Evolutionary conservation across 140 eudicot genomes (phyloP).

Genomic region (Bidens hawaiensis): DNA sequence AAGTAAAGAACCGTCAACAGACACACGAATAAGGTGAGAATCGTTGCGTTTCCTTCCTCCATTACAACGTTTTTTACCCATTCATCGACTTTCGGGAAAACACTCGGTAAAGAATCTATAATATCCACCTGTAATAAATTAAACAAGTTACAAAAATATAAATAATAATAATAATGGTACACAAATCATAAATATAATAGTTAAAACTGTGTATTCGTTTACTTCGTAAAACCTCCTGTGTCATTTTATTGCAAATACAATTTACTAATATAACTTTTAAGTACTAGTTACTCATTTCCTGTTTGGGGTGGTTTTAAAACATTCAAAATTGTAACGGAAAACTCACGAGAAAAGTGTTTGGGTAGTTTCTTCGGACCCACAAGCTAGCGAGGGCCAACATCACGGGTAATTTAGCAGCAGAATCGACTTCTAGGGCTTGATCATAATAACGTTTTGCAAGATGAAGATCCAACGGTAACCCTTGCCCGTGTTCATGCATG

Average conservation of each 20-base stretch:
- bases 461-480: slow-evolving; percentile 87
- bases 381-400: slow-evolving; percentile 81
- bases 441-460: slow-evolving; percentile 97
- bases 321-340: not conserved
- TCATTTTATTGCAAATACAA: not conserved
- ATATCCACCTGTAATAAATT: slow-evolving; percentile 48
- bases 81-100: slow-evolving; percentile 62
- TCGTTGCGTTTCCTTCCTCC: slow-evolving; percentile 97
- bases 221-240: not conserved
- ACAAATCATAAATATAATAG: too few relatives aligned
- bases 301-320: too few relatives aligned
- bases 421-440: slow-evolving; percentile 83
- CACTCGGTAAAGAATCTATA: slow-evolving; percentile 74
- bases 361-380: slow-evolving; percentile 81
- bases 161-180: not conserved
- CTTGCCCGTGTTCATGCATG: slow-evolving; percentile 98
- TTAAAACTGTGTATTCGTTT: not conserved
- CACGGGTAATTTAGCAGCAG: slow-evolving; percentile 81
- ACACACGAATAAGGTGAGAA: slow-evolving; percentile 72
- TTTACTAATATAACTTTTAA: not conserved
- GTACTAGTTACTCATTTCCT: not conserved
- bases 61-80: slow-evolving; percentile 71
- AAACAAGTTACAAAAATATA: not conserved
- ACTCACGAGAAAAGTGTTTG: slow-evolving; percentile 74
- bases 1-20: slow-evolving; percentile 82